phyloP scores from a whole-genome alignment of 148 eudicot species.

The Nepenthes gracilis region DNA sequence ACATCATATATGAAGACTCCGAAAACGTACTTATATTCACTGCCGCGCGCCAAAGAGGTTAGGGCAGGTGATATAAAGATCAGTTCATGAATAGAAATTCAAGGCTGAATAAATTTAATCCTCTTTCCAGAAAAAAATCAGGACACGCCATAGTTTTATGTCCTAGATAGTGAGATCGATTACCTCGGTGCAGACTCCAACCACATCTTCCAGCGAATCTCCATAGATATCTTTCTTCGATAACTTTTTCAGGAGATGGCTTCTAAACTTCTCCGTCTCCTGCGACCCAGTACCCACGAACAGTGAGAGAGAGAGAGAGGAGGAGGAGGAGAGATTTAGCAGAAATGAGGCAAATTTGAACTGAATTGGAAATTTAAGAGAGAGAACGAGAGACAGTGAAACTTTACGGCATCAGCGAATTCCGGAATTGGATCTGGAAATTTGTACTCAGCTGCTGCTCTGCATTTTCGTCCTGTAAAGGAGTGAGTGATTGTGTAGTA shows the following conservation, averaged over 20 bases:
- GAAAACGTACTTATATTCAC: too few species aligned
- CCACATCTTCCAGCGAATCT: constrained; percentile 62
- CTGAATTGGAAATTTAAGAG: background rate
- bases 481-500: constrained; percentile 1
- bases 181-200: constrained; percentile 76
- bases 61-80: too few species aligned
- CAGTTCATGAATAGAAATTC: too few species aligned
- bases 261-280: constrained; percentile 78
- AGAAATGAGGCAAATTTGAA: background rate
- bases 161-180: background rate
- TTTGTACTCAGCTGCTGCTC: constrained; percentile 75
- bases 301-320: background rate
- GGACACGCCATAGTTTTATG: background rate
- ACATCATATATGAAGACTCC: too few species aligned
- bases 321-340: background rate
- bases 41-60: too few species aligned
- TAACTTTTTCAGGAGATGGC: constrained; percentile 40
- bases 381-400: background rate
- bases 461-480: constrained; percentile 30
- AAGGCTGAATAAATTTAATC: background rate
- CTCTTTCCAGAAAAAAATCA: background rate
- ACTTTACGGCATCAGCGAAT: constrained; percentile 65
- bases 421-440: constrained; percentile 99
- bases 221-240: constrained; percentile 59
- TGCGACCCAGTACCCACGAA: constrained; percentile 14